These are phyloP conservation scores for Podospora anserina DNA, from an alignment of 495 filamentous ascomycete species.

Conservation along the genomic window DNA sequence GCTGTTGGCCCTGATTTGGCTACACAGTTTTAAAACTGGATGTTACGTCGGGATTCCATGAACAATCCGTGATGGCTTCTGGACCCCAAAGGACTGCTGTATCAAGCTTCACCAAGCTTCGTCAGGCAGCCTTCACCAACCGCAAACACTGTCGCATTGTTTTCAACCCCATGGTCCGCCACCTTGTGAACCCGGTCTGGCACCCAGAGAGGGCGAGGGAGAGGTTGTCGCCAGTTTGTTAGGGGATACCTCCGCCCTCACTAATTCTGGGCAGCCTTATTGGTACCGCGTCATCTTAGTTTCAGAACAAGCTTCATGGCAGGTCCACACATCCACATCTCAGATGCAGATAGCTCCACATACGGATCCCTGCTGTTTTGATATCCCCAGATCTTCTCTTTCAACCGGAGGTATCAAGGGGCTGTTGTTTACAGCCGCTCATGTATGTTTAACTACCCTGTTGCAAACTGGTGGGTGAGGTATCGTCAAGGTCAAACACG, in stretches of 20 bases:
- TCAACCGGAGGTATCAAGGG: background rate
- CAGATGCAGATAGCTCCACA: background rate
- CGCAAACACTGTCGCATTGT: background rate
- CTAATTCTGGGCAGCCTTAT: background rate
- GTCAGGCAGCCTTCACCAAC: background rate
- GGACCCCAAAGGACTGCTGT: background rate
- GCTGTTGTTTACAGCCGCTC: background rate
- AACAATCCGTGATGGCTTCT: background rate
- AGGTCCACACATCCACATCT: slow-evolving; percentile 6
- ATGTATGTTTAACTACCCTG: background rate
- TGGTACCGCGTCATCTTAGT: slow-evolving; percentile 18
- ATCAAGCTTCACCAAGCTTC: slow-evolving; percentile 1
- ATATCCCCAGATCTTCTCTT: background rate
- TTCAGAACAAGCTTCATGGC: slow-evolving; percentile 14
- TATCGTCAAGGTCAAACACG: background rate
- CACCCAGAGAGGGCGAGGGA: background rate
- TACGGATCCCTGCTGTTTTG: background rate
- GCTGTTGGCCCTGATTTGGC: slow-evolving; percentile 18
- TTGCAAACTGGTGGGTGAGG: background rate
- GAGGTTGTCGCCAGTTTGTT: slow-evolving; percentile 1
- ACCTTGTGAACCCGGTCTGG: background rate
- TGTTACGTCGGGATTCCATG: background rate
- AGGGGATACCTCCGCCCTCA: background rate
- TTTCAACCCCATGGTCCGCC: background rate
- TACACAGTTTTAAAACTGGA: slow-evolving; percentile 2